Evolutionary conservation across 106 monocot species (phyloP), one percentile per base, ranked within the genome.

Genomic region (Dendrobium nobile): DNA sequence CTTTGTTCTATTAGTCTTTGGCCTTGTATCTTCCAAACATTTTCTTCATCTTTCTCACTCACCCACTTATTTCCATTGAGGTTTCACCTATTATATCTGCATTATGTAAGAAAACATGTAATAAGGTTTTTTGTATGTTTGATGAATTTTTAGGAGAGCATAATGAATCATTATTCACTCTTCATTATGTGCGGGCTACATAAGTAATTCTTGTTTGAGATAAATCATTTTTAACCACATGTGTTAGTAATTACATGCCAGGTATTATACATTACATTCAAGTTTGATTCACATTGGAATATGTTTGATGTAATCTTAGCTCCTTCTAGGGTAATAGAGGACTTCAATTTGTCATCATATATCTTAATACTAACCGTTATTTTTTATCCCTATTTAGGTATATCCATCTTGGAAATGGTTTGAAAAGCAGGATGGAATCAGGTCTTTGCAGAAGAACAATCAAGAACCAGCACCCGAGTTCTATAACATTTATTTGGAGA

Each of bases 321-420:
- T 24, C 64, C 51, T 51, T 13, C 51, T 51, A 51, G 51, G 13
- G 0, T 13, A 15, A 51, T 13, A 15, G 51, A 51, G 51, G 51
- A 13, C 51, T 65, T 70, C 33, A 37, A 37, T 70, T 33, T 37
- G 5, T 70, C 28, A n/a, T 65, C 26, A 37, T 33, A 2, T 70
- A 70, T 70, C 28, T 70, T 70, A 70, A 70, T 37, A 70, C 10
- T 33, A 28, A 70, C 16, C 18, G 28, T 33, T 16, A 37, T 16
- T 70, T 68, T 42, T 44, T 43, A 6, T 41, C 20, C 18, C 43
- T 74, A 42, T 74, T 44, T 74, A 99, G 98, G 98, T 99, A 61
- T 99, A 99, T 83, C 99, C 99, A 78, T 86, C 91, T 72, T 99
- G 99, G 99, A 99, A 91, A 91, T 99, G 99, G 99, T 95, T 83